Evolutionary conservation across 1,284 basidiomycete genomes (phyloP), one percentile per base, ranked within the genome.

Genomic region (Moesziomyces parantarcticus): DNA sequence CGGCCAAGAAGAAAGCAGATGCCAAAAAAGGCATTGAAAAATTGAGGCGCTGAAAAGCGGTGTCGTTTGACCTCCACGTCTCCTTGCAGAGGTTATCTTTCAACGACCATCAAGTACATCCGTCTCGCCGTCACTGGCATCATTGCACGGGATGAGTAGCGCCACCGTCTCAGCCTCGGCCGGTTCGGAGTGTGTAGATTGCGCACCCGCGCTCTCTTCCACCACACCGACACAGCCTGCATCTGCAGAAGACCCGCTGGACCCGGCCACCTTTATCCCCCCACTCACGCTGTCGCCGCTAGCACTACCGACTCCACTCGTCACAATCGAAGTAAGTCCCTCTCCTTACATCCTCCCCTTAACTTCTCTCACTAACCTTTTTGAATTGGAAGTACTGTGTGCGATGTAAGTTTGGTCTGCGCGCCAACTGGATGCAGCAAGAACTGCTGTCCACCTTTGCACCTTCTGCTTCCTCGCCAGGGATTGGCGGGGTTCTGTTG

Each of bases 381-480:
- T 23, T 47, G 34, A 41, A n/a, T 16, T 3, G 0, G 26, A 3
- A 71, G 68, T 71, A 71, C 49, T 71, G 68, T 44, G 58, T 61
- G 36, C 25, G 63, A 36, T 71, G 68, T 49, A 65, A 66, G 16
- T 71, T 71, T 25, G 62, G 58, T 6, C 58, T 71, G 5, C 46
- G 68, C 6, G 68, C 68, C 4, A 66, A 66, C 36, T 71, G 68
- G 68, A 47, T 71, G 10, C 63, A 66, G 34, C 68, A 71, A 32
- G 68, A 71, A 40, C 55, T 71, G 4, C 59, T 71, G 2, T 58
- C 55, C 8, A 71, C 68, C 13, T 71, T 71, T 44, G 42, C 68
- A 1, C 50, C 58, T n/a, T 21, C 26, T 11, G 7, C 10, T 11
- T 14, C 36, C 14, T 5, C 4, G 3, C 36, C 52, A 5, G 42